Base-by-base conservation (phyloP, 208 protist species). In the Herpetomonas samuelpessoai region DNA sequence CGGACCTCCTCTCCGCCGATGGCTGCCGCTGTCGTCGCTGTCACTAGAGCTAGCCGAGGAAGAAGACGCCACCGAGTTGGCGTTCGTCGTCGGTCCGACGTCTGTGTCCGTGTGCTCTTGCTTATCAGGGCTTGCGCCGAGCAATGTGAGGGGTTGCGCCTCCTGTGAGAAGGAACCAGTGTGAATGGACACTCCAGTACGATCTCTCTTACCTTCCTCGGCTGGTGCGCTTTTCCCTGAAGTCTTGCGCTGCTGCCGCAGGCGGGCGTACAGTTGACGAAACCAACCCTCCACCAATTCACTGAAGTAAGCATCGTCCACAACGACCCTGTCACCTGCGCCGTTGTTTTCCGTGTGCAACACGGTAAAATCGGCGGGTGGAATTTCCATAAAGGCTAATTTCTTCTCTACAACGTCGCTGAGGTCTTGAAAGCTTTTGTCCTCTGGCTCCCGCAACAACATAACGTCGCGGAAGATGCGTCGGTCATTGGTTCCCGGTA, bases 401-500 rank as follows among this genome's bases (percentile, higher is more conserved):
- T 93, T 93, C 12, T 65, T 68, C 50, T 91, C 79, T 12, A 93
- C 71, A 35, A 94, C 53, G 24, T 71, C 73, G 9, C 69, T 74
- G 22, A 94, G 72, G 29, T 81, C 79, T 24, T 94, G 68, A 39
- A 79, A 83, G 46, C 62, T 61, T 24, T 71, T 38, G 19, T 83
- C 79, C 14, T 94, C 72, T 6, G 75, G 73, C 31, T 89, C 81
- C 18, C 27, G 30, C 3, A 81, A 62, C 2, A 67, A 46, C 9
- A 88, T 70, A 4, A 65, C 71, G 41, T 86, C 82, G 31, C 82
- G 77, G 63, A 94, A 94, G 7, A 91, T 79, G 57, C 87, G 83
- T 45, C 86, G 79, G 27, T 72, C 76, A 12, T 65, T 39, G 16
- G 81, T 61, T 38, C 74, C 67, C 18, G 83, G 87, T 44, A 91